Base-by-base conservation (phyloP, 257 asterid species). In the Solanum clarkiae region DNA sequence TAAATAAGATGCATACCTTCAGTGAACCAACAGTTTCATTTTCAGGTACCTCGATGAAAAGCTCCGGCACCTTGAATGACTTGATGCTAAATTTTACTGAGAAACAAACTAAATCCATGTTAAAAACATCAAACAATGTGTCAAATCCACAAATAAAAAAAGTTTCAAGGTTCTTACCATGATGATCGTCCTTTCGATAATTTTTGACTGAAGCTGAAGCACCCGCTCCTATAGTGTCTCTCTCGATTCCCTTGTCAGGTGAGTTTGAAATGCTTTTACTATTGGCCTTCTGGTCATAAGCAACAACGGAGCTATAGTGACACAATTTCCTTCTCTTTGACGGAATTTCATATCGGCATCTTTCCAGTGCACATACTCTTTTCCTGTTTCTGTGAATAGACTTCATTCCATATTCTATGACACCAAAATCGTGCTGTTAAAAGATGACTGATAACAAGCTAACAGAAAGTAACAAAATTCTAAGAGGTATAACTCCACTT, bases 1-100 rank as follows among this genome's bases (percentile, higher is more conserved):
- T 1, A 77, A 53, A 65, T 45, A 79, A 15, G 81, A 79, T 17
- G 81, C 88, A 74, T 86, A 97, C 99, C 98, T 95, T 97, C 83
- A 97, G 91, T 44, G 98, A 93, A 87, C 98, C 98, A 81, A 97
- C 93, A 51, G 96, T 97, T 59, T 94, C 94, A 79, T 91, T 92
- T 91, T 97, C 98, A 71, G 99, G 95, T 88, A 97, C 97, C 93
- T 97, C 99, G 32, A 97, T 87, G 86, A 91, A 93, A 83, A 97
- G 94, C 90, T 97, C 99, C 17, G 99, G 99, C 88, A 97, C 95
- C 93, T 86, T 93, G 89, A 97, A 97, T 74, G 99, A 93, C 91
- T 95, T 95, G 55, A 97, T 97, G 91, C 97, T 94, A 72, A 97
- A 87, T 89, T 89, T 92, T 88, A 97, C 99, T 97, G 97, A 83